Base-by-base conservation (phyloP, 129 eudicot species). In the Ambrosia trifida region DNA sequence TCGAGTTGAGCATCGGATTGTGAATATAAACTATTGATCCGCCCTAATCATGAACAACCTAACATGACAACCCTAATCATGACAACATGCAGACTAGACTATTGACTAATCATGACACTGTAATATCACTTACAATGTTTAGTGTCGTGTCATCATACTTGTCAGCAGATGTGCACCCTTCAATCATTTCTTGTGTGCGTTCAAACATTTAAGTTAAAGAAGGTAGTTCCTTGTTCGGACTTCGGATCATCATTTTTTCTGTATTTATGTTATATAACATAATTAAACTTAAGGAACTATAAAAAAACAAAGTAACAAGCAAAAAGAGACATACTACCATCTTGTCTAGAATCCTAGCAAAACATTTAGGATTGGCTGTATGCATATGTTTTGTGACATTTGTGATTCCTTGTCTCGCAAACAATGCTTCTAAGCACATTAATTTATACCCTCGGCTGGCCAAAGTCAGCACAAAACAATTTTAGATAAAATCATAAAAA, bases 211-310 rank as follows among this genome's bases (percentile, higher is more conserved):
- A 1, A 0, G 49, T n/a, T 62, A 62, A 36, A 17, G 7, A 14
- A n/a, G 68, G 47, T 16, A 28, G 47, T 36, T 62, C 68, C 30
- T 62, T 62, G 24, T 62, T 36, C 7, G 68, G 65, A 7, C 30
- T n/a, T n/a, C n/a, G n/a, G 17, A 11, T 59, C 65, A 59, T 30
- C n/a, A n/a, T n/a, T n/a, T 59, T 59, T 13, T 30, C 20, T 59
- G 19, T 11, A 28, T 31, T 32, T 19, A 5, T 60, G 6, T n/a
- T n/a, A n/a, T n/a, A 17, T 20, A 30, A 10, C 4, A 60, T 60
- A 13, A 57, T 19, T 24, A 57, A 7, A 12, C 20, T 24, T 24
- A 3, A 19, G 35, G 11, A 14, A 54, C 11, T 17, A 58, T 35
- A n/a, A 10, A 17, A 58, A 58, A 58, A 32, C 43, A 35, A 35